A percentile compares a stretch with the other conserved stretches of the same genome.
These are phyloP conservation scores for Kwoniella dejecticola DNA, from an alignment of 768 basidiomycete genomes.

Conservation along the genomic window DNA sequence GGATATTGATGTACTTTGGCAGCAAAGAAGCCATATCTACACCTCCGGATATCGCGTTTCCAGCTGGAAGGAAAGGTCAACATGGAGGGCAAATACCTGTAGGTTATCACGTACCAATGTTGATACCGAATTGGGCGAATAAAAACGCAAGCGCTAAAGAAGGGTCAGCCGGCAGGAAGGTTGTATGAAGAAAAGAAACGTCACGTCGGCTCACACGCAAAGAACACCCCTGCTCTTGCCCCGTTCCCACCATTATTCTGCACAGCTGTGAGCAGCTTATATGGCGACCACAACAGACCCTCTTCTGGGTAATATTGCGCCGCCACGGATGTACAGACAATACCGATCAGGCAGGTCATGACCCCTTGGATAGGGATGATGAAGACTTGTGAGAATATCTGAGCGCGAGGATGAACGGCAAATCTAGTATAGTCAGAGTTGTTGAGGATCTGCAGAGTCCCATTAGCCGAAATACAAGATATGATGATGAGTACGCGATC, in stretches of 20 bases:
- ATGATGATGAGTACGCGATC: not conserved
- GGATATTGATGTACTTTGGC: conserved; percentile 35
- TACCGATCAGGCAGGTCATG: conserved; percentile 41
- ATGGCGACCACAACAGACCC: conserved; percentile 43
- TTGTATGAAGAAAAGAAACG: no score
- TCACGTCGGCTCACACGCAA: conserved; percentile 39
- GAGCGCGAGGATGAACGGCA: conserved; percentile 36
- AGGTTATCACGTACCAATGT: conserved; percentile 24
- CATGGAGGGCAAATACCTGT: not conserved
- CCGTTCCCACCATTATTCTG: conserved; percentile 39
- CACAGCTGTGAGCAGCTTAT: conserved; percentile 27
- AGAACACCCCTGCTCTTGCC: conserved; percentile 50
- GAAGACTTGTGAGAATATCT: conserved; percentile 26
- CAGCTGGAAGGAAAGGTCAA: conserved; percentile 15
- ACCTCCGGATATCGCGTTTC: conserved; percentile 43
- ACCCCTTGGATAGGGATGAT: conserved; percentile 31
- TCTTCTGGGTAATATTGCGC: conserved; percentile 44
- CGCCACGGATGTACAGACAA: conserved; percentile 46
- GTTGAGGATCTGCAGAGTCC: conserved; percentile 34
- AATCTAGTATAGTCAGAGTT: conserved; percentile 46
- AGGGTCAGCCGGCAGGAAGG: no score
- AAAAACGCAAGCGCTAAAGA: conserved; percentile 39
- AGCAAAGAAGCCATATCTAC: conserved; percentile 38
- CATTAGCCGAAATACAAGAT: conserved; percentile 1
- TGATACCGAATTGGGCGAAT: conserved; percentile 40